Evolutionary conservation across 2,329 filamentous ascomycete species (phyloP), one percentile per base, ranked within the genome.

Genomic region (Fusarium chlamydosporum): DNA sequence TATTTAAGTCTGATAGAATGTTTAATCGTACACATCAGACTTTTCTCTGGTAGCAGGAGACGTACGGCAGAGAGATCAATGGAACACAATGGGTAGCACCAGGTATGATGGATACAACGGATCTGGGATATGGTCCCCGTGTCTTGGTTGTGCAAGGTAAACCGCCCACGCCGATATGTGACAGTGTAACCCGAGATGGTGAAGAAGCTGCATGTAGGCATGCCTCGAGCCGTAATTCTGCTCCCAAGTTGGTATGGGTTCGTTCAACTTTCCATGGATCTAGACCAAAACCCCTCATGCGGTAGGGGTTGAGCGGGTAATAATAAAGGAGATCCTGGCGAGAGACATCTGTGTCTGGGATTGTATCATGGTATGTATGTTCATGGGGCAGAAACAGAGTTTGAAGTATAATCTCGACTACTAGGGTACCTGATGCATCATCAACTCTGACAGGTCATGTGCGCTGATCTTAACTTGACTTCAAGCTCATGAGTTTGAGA

Each of bases 311-410:
- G 40, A 31, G 12, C 23, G 27, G 60, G 38, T 29, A n/a, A 45
- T 10, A 35, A 33, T n/a, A 50, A 33, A 59, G 18, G 51, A n/a
- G n/a, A 51, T 64, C 52, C 50, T 35, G n/a, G 59, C 33, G 4
- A 33, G n/a, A 18, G 27, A 35, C 10, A 16, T 29, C 29, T 3
- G 4, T 29, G 29, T 29, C 29, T 29, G 10, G 45, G 18, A 41
- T 50, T 56, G 34, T 38, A 27, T 41, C 37, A 33, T 11, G 26
- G 18, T 42, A 29, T 29, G 29, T 27, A 45, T 29, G 35, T n/a
- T 12, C n/a, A 52, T 33, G 38, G 34, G 42, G 20, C 27, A 38
- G 41, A 40, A 47, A 42, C 35, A 62, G 59, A 57, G 43, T 64
- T 50, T 45, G 45, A 41, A 45, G 31, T 20, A 37, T 27, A 52